A percentile compares a stretch with the other conserved stretches of the same genome.
Evolutionary conservation across 2,329 filamentous ascomycete genomes (phyloP).

Genomic region (Colletotrichum orchidophilum): DNA sequence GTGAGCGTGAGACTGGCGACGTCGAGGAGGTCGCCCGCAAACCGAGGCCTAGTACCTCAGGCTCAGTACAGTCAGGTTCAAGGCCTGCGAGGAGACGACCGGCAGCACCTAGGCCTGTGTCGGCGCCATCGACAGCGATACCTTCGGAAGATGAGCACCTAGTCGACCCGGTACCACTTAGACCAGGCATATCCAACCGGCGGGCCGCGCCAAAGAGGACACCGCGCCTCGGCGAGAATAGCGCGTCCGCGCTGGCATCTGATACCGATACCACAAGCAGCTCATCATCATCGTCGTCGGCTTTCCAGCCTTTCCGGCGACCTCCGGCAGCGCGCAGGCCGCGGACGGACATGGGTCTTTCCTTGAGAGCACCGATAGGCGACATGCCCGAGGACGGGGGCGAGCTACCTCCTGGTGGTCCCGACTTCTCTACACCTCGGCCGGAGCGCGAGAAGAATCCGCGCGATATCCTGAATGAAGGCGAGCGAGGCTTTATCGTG

Average conservation of each 20-base stretch:
- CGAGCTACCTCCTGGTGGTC: constrained; percentile 20
- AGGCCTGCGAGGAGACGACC: constrained; percentile 7
- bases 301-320: constrained; percentile 11
- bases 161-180: constrained; percentile 15
- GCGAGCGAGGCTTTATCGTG: constrained; percentile 30
- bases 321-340: constrained; percentile 10
- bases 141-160: constrained; percentile 21
- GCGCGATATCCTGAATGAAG: constrained; percentile 25
- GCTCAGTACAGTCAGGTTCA: background rate
- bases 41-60: background rate
- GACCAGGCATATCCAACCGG: constrained; percentile 1
- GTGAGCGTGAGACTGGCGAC: constrained; percentile 6
- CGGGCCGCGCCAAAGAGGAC: constrained; percentile 15
- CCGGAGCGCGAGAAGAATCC: constrained; percentile 24
- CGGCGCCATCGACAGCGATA: constrained; percentile 9
- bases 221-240: constrained; percentile 10
- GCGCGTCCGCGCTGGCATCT: background rate
- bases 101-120: background rate
- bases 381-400: background rate
- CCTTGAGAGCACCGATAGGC: constrained; percentile 13
- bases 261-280: constrained; percentile 28
- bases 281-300: constrained; percentile 25
- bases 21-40: constrained; percentile 7
- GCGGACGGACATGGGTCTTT: constrained; percentile 15
- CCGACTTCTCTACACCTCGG: constrained; percentile 11